Evolutionary conservation across 2,329 filamentous ascomycete genomes (phyloP), one percentile per base, ranked within the genome.

Genomic region (Chaetomiaceae sp.): DNA sequence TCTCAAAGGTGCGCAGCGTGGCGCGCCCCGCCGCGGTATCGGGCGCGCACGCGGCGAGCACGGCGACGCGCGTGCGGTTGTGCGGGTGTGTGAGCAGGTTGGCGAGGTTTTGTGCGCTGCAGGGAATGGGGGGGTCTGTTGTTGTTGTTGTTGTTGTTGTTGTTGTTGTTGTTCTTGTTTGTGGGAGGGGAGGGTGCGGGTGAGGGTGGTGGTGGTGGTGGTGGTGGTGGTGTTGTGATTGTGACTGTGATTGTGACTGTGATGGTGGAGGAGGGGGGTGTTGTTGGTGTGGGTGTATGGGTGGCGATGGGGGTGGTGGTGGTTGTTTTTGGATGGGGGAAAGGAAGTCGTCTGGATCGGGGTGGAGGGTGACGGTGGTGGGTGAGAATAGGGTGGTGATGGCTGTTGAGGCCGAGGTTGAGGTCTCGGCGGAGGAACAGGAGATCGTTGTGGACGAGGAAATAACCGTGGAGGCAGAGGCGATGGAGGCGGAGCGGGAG

Each of bases 11-110:
- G 15, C 27, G 50, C 2, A 61, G 54, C 5, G 52, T 44, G 10
- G 47, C 45, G 1, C 52, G 55, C 6, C 61, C 63, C 12, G 39
- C 35, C 2, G 45, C 49, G 6, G 56, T 60, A 45, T 60, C 56
- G 24, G 58, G 53, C 7, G 55, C 51, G 52, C 54, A 62, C 50
- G 60, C 54, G 10, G 61, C 60, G 30, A 64, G 57, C 38, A 65
- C 54, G 40, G 59, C 51, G 20, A 59, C 44, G 41, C 57, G 57
- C 26, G 42, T 11, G 11, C 45, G 24, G 18, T 58, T 51, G 18
- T 33, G 26, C 1, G 54, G 54, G 26, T 48, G 47, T 15, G 55
- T 35, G 22, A 64, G 56, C 29, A 60, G 55, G 22, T 52, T 50
- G 20, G 44, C 42, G 15, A 63, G 58, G 50, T 58, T 59, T 3